Percentiles rank a stretch among this genome's conserved stretches.
These are phyloP conservation scores for Hygrophoropsis aurantiaca DNA, from an alignment of 768 basidiomycete genomes.

Conservation along the genomic window DNA sequence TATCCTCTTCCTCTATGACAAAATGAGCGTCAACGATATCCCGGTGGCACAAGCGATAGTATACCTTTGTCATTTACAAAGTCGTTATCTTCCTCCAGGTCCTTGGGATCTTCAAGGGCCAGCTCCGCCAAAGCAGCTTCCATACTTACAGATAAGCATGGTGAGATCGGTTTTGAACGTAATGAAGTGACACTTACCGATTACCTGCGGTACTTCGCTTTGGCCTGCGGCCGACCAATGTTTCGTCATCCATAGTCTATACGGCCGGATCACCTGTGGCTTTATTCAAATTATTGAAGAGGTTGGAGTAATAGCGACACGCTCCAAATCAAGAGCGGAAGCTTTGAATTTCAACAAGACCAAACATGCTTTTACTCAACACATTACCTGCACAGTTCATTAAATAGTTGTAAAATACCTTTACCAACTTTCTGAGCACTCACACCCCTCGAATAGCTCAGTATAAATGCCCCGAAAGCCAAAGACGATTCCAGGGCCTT, in stretches of 20 bases:
- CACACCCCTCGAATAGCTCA: no score
- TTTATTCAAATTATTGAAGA: no score
- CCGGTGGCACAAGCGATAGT: no score
- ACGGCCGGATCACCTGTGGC: no score
- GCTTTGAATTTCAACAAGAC: constrained; percentile 20
- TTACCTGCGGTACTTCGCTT: constrained; percentile 79
- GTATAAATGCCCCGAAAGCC: constrained; percentile 11
- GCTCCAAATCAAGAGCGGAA: constrained; percentile 7
- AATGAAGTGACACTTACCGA: constrained; percentile 41
- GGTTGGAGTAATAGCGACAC: no score
- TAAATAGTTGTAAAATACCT: no score
- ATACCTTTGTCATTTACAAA: constrained; percentile 67
- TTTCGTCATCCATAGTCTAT: no score
- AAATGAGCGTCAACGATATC: background rate
- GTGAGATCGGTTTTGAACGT: background rate
- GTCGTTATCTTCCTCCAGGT: constrained; percentile 72
- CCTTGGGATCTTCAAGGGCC: constrained; percentile 47
- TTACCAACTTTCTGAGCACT: no score
- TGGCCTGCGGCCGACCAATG: constrained; percentile 55
- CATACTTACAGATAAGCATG: constrained; percentile 49
- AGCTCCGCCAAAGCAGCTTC: constrained; percentile 68
- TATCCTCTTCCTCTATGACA: constrained; percentile 71
- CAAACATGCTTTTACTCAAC: constrained; percentile 13
- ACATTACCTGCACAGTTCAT: no score
- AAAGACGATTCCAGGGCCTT: constrained; percentile 43